These are phyloP conservation scores for Echites panduratus DNA, from an alignment of 257 asterid species.

Conservation along the genomic window DNA sequence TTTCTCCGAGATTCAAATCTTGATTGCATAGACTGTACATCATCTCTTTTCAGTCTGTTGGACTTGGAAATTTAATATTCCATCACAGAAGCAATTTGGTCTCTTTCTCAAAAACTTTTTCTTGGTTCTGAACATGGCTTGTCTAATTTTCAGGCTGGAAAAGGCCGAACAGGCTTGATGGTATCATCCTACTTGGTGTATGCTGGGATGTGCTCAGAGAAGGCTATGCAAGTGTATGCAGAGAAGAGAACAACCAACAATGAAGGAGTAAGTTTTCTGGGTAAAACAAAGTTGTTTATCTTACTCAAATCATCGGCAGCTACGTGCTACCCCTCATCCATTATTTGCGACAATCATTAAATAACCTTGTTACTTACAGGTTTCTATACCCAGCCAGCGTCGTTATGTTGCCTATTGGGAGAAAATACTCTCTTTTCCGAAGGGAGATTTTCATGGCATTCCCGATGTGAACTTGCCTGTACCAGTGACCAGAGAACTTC, in stretches of 20 bases:
- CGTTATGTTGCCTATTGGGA: constrained; percentile 81
- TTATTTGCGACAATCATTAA: no score
- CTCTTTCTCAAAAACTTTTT: no score
- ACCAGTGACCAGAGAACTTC: constrained; percentile 51
- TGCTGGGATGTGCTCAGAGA: constrained; percentile 66
- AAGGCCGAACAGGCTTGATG: constrained; percentile 91
- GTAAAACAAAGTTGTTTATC: neutral
- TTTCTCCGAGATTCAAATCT: neutral
- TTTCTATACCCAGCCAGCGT: constrained; percentile 79
- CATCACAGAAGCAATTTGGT: no score
- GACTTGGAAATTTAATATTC: neutral
- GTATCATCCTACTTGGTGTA: constrained; percentile 58
- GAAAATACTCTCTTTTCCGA: constrained; percentile 29
- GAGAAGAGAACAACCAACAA: constrained; percentile 77
- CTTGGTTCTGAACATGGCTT: neutral
- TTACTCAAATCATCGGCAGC: neutral
- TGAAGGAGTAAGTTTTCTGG: constrained; percentile 50
- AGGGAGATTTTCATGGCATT: constrained; percentile 26
- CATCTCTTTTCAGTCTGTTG: neutral
- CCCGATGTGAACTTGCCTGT: constrained; percentile 43
- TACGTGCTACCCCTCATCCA: neutral
- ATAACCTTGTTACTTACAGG: constrained; percentile 28
- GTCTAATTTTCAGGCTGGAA: constrained; percentile 83
- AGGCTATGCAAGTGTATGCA: constrained; percentile 63
- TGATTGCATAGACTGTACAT: neutral